phyloP scores from a whole-genome alignment of 768 basidiomycete species.

The Mycena pura region DNA sequence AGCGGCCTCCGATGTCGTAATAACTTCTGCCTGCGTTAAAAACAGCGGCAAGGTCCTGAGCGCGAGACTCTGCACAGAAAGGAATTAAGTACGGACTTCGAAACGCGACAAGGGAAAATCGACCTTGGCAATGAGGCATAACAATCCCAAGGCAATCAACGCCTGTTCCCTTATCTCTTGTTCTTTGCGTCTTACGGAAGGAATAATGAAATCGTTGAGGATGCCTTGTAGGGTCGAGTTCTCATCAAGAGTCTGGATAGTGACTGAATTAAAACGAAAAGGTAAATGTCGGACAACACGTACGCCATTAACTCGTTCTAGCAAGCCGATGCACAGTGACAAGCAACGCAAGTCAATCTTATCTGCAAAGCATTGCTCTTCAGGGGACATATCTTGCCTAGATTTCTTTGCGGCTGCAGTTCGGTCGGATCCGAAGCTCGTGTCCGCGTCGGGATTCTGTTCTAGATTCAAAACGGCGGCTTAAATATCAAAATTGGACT shows the following conservation, averaged over 20 bases:
- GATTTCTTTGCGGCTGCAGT: slow-evolving; percentile 34
- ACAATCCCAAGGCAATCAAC: slow-evolving; percentile 72
- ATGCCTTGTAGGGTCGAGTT: slow-evolving; percentile 78
- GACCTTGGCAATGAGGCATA: slow-evolving; percentile 77
- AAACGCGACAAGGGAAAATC: slow-evolving; percentile 43
- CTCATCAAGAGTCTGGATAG: slow-evolving; percentile 63
- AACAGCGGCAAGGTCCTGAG: neutral
- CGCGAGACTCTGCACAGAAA: slow-evolving; percentile 1
- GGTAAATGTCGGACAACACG: slow-evolving; percentile 33
- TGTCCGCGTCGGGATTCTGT: slow-evolving; percentile 27
- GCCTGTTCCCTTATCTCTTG: slow-evolving; percentile 66
- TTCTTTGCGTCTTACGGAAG: slow-evolving; percentile 82
- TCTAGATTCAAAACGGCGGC: too few relatives aligned
- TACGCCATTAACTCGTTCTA: slow-evolving; percentile 87
- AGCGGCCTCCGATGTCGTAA: slow-evolving; percentile 67
- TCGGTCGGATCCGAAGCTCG: slow-evolving; percentile 32
- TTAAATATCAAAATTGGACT: slow-evolving; percentile 3
- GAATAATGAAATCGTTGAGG: slow-evolving; percentile 83
- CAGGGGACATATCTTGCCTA: slow-evolving; percentile 56
- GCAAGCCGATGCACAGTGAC: slow-evolving; percentile 77
- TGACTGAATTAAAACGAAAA: neutral
- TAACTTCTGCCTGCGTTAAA: slow-evolving; percentile 16
- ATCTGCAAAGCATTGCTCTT: slow-evolving; percentile 65
- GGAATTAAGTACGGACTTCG: neutral
- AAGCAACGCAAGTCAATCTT: slow-evolving; percentile 78